Conservation (phyloP, 768 basidiomycete genomes). For the Termitomyces sp. region DNA sequence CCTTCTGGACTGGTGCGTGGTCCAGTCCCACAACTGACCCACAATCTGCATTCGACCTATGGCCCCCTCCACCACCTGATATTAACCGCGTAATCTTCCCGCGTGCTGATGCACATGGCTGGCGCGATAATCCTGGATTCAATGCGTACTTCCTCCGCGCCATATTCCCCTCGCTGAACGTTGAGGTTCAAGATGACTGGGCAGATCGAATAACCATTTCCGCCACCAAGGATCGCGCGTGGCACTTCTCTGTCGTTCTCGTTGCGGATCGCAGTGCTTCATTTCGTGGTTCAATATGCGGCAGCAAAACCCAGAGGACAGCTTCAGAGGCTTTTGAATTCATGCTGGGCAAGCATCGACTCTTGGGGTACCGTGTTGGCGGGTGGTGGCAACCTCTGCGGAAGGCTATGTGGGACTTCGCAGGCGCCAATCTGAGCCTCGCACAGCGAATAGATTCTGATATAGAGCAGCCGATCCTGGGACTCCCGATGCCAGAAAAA, state of each 20-base stretch:
- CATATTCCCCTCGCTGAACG: constrained; percentile 64
- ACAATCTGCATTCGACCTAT: constrained; percentile 8
- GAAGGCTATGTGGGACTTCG: constrained; percentile 62
- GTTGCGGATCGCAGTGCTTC: constrained; percentile 76
- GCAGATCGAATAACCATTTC: constrained; percentile 48
- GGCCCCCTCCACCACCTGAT: constrained; percentile 36
- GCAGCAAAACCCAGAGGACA: constrained; percentile 62
- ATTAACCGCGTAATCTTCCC: constrained; percentile 72
- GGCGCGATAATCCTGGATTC: constrained; percentile 78
- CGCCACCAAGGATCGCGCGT: constrained; percentile 42
- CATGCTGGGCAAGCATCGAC: constrained; percentile 32
- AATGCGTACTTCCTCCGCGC: constrained; percentile 75
- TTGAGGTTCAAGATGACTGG: constrained; percentile 75
- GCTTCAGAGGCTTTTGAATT: constrained; percentile 65
- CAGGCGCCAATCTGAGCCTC: constrained; percentile 36
- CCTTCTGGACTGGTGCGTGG: constrained; percentile 65
- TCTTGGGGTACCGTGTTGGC: constrained; percentile 39
- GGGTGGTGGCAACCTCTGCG: constrained; percentile 83
- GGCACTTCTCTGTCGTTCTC: constrained; percentile 68
- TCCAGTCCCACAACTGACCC: constrained; percentile 17
- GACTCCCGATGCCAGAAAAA: constrained; percentile 39
- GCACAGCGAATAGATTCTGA: constrained; percentile 2
- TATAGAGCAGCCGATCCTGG: constrained; percentile 19
- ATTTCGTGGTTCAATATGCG: constrained; percentile 63
- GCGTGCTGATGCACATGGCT: constrained; percentile 52